Evolutionary conservation across 31 red algal genomes (phyloP), one percentile per base, ranked within the genome.

Genomic region (Odonthalia washingtoniensis): DNA sequence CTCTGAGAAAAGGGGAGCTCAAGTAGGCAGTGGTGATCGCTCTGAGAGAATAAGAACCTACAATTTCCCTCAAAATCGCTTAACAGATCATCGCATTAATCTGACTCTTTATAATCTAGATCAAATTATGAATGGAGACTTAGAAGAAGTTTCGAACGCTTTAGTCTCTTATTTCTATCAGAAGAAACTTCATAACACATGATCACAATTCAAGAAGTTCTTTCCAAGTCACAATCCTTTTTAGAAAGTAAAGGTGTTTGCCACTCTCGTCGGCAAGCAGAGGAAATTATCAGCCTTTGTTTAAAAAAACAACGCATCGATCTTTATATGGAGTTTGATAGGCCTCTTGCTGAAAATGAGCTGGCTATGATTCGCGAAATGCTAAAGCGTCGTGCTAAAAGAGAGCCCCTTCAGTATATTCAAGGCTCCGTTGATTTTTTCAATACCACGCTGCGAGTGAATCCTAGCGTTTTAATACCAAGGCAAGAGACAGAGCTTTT

Each of bases 11-110:
- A 30, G 64, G 64, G 30, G 64, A 33, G 30, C 33, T 30, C 64
- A 67, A 87, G 98, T 99, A 35, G 98, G 98, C 33, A 97, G 94
- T 33, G 98, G 98, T 28, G 89, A 91, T 18, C 89, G 98, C 45
- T 93, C 95, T 45, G 98, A 99, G 80, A 97, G 96, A 79, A 95
- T 99, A 84, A 84, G 98, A 64, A 99, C 98, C 16, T 99, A 99
- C 78, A 99, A 99, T 65, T 99, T 97, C 79, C 96, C 96, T 68
- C 94, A 99, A 84, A 80, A 86, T 38, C 92, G 98, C 33, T 84
- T 93, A 35, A 97, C 95, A 1, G 98, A 99, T 74, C 98, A 99
- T 90, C 91, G 98, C 27, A 67, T 67, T 35, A 67, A 67, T 35
- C 64, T 67, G 30, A 67, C 64, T 30, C 64, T 67, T 35, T 67